Percentiles rank a stretch among this genome's conserved stretches.
Evolutionary conservation across 805 yeast species (phyloP).

Genomic region (Ogataea glucozyma): DNA sequence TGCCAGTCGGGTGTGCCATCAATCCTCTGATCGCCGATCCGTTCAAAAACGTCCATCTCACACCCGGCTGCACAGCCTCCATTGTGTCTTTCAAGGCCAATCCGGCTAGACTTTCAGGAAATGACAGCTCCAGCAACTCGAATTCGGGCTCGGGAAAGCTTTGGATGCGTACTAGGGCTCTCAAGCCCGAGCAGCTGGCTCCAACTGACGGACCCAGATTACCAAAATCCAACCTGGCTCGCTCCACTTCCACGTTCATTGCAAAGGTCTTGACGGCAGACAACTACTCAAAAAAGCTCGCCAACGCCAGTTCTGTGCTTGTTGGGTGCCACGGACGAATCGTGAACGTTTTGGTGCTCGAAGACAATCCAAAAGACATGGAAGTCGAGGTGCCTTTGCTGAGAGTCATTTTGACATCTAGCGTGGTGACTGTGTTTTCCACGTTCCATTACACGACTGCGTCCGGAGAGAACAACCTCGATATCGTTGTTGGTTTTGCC

Average conservation of each 20-base stretch:
- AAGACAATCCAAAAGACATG: slow-evolving; percentile 38
- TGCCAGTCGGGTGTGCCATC: slow-evolving; percentile 52
- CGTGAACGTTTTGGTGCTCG: slow-evolving; percentile 46
- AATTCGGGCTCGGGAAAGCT: slow-evolving; percentile 10
- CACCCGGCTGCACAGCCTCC: slow-evolving; percentile 50
- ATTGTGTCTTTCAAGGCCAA: slow-evolving; percentile 28
- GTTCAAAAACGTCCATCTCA: slow-evolving; percentile 50
- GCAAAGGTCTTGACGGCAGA: slow-evolving; percentile 35
- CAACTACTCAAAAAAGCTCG: slow-evolving; percentile 32
- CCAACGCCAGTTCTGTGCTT: slow-evolving; percentile 35
- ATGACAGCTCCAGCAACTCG: too few relatives aligned
- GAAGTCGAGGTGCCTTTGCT: slow-evolving; percentile 47
- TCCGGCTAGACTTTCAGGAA: neutral
- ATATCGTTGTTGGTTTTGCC: slow-evolving; percentile 60
- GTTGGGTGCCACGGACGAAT: slow-evolving; percentile 52
- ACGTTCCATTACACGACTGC: slow-evolving; percentile 30
- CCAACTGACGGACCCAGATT: slow-evolving; percentile 24
- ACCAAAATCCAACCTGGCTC: slow-evolving; percentile 34
- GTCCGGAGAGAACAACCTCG: slow-evolving; percentile 41
- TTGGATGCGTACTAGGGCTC: slow-evolving; percentile 17
- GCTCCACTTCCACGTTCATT: slow-evolving; percentile 38
- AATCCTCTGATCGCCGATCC: slow-evolving; percentile 56
- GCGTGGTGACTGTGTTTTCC: slow-evolving; percentile 43
- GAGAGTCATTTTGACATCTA: slow-evolving; percentile 40
- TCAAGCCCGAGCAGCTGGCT: slow-evolving; percentile 10